phyloP scores from a whole-genome alignment of 257 asterid genomes.

The Misopates orontium region DNA sequence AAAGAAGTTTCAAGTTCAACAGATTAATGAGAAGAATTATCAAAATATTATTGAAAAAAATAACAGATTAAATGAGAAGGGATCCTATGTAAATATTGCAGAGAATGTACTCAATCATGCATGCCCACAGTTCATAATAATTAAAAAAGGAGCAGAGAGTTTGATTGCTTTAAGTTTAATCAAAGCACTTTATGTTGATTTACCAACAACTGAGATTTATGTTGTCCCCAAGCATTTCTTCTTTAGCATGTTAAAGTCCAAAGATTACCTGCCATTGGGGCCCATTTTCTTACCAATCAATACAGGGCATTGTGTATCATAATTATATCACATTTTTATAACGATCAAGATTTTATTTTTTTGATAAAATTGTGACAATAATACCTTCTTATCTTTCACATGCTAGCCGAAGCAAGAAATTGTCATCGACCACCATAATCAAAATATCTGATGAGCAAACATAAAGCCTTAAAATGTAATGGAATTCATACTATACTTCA shows the following conservation, averaged over 20 bases:
- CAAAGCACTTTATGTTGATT: slow-evolving; percentile 26
- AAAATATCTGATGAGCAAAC: slow-evolving; percentile 25
- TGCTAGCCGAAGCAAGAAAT: no score
- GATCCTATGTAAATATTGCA: slow-evolving; percentile 22
- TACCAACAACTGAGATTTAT: slow-evolving; percentile 26
- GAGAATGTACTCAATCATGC: not conserved
- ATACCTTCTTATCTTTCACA: no score
- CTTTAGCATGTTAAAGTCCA: slow-evolving; percentile 22
- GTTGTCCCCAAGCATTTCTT: slow-evolving; percentile 25
- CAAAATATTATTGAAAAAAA: no score
- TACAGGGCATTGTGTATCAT: slow-evolving; percentile 6
- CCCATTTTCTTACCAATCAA: slow-evolving; percentile 36
- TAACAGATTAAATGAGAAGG: not conserved
- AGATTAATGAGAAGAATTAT: not conserved
- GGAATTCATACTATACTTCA: no score
- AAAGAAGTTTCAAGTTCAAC: not conserved
- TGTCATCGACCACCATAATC: not conserved
- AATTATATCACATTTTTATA: not conserved
- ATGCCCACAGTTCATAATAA: slow-evolving; percentile 18
- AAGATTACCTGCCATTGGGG: slow-evolving; percentile 37
- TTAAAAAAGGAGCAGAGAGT: slow-evolving; percentile 12
- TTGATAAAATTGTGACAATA: no score
- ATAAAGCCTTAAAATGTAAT: slow-evolving; percentile 16
- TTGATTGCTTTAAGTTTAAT: slow-evolving; percentile 25
- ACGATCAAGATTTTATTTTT: not conserved